These are phyloP conservation scores for Nicotiana benthamiana DNA, from an alignment of 257 asterid species.

Conservation along the genomic window DNA sequence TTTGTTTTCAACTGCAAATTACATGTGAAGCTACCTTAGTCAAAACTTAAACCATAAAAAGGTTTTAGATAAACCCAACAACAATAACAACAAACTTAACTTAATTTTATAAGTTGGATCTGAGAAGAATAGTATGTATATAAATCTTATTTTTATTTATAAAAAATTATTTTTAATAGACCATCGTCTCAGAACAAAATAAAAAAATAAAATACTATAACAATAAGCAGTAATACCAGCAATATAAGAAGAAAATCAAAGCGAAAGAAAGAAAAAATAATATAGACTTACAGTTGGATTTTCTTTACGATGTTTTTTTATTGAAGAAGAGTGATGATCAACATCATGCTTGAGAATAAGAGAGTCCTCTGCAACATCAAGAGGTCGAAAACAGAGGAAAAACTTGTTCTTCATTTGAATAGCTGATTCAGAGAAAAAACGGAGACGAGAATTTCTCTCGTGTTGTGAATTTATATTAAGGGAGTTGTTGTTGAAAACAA, in stretches of 20 bases:
- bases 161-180: too few species aligned
- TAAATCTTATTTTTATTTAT: too few species aligned
- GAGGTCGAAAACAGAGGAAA: background rate
- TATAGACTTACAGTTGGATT: background rate
- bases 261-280: background rate
- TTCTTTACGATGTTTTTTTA: background rate
- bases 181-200: too few species aligned
- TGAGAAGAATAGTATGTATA: too few species aligned
- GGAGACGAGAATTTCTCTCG: background rate
- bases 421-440: background rate
- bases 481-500: background rate
- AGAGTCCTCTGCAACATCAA: background rate
- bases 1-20: constrained; percentile 2
- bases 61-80: too few species aligned
- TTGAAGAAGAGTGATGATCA: background rate
- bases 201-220: too few species aligned
- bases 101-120: too few species aligned
- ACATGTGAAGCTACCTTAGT: background rate
- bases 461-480: background rate
- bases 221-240: too few species aligned
- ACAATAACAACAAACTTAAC: too few species aligned
- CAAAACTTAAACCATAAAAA: background rate
- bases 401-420: background rate
- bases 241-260: background rate
- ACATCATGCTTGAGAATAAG: background rate